phyloP scores from a whole-genome alignment of 148 eudicot species.

The Arctostaphylos glauca region DNA sequence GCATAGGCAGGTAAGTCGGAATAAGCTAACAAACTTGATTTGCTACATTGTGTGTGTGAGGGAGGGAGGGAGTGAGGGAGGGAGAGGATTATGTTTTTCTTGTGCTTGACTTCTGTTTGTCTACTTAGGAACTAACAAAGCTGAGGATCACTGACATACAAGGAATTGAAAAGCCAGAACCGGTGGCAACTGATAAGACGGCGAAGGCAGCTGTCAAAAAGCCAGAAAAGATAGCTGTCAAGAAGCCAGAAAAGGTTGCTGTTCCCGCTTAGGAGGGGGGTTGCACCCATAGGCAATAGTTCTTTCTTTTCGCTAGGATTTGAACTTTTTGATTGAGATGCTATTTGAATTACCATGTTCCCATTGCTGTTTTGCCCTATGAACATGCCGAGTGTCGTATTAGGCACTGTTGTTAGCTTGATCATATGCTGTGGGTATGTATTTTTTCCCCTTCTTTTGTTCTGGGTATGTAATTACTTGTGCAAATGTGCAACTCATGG shows the following conservation, averaged over 20 bases:
- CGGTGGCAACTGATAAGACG: constrained; percentile 31
- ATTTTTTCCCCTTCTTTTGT: not conserved
- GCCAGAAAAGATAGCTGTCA: constrained; percentile 40
- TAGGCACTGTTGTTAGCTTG: constrained; percentile 12
- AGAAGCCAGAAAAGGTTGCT: constrained; percentile 47
- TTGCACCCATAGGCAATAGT: constrained; percentile 3
- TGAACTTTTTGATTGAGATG: constrained; percentile 4
- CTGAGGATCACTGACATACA: constrained; percentile 81
- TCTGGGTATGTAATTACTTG: not conserved
- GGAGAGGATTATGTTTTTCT: constrained; percentile 3
- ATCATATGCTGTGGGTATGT: not conserved
- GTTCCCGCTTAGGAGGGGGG: constrained; percentile 33
- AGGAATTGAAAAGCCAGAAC: constrained; percentile 79
- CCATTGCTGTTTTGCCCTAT: not conserved
- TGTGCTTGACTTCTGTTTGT: constrained; percentile 9
- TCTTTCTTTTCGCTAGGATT: not conserved
- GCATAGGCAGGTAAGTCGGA: constrained; percentile 78
- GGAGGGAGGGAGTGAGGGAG: not conserved
- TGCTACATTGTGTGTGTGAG: not conserved
- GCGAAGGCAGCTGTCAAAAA: constrained; percentile 37
- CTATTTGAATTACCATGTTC: not conserved
- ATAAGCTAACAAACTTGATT: not conserved
- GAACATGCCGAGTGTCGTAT: not conserved
- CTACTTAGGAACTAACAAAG: constrained; percentile 75
- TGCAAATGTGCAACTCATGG: not conserved